Evolutionary conservation across 2,329 filamentous ascomycete species (phyloP).

Genomic region (Geoglossum cookeanum): DNA sequence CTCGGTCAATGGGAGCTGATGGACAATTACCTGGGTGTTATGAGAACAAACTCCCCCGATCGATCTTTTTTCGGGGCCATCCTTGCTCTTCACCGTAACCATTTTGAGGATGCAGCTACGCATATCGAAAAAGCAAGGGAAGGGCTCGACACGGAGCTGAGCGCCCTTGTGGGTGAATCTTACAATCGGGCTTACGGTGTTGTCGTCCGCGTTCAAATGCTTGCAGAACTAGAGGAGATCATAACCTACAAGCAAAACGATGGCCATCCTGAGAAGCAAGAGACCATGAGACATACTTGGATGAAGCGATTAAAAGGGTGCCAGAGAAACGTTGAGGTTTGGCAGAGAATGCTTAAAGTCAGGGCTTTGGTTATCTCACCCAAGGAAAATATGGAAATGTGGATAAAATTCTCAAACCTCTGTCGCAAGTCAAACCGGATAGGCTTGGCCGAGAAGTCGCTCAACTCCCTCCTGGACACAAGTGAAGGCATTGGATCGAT

Average conservation of each 20-base stretch:
- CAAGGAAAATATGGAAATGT: constrained; percentile 93
- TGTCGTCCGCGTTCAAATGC: constrained; percentile 97
- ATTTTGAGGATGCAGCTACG: constrained; percentile 74
- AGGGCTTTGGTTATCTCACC: constrained; percentile 82
- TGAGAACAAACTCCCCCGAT: constrained; percentile 86
- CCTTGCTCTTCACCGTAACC: constrained; percentile 81
- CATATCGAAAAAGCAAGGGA: constrained; percentile 87
- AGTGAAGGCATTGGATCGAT: constrained; percentile 42
- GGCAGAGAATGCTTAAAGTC: constrained; percentile 95
- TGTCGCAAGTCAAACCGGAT: constrained; percentile 92
- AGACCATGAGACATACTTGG: constrained; percentile 85
- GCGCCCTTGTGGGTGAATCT: constrained; percentile 89
- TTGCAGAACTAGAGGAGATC: constrained; percentile 94
- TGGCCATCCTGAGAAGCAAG: constrained; percentile 64
- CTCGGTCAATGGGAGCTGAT: constrained; percentile 94
- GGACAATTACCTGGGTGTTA: constrained; percentile 89
- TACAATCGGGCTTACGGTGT: constrained; percentile 96
- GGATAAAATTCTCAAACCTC: constrained; percentile 97
- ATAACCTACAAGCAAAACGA: constrained; percentile 89
- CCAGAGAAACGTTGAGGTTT: constrained; percentile 92
- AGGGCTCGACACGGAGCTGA: constrained; percentile 86
- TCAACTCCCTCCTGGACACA: constrained; percentile 71
- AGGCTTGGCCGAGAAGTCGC: constrained; percentile 84
- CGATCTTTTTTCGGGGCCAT: constrained; percentile 96
- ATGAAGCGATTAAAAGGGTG: constrained; percentile 87